Base-by-base conservation (phyloP, 495 filamentous ascomycete species). In the Penicillium desertorum region DNA sequence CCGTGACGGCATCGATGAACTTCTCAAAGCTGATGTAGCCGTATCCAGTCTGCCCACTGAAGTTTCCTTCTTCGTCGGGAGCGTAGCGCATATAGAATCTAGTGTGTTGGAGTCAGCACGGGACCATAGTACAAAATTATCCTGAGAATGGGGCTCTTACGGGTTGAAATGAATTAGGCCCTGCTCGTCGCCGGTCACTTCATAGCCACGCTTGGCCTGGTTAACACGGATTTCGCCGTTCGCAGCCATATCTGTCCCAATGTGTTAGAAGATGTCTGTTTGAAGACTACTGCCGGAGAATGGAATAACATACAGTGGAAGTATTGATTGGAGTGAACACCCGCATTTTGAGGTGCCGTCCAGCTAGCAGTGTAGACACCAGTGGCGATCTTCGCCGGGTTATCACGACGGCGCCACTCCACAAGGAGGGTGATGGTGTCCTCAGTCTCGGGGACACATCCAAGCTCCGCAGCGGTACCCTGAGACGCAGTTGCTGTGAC, bases 31-130 rank as follows among this genome's bases (percentile, higher is more conserved):
- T 90, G 58, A 96, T 83, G 68, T 96, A 97, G 14, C 92, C 91
- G 66, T 97, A 97, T 1, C 92, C 92, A 7, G 85, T 88, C 71
- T 96, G 92, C 20, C 92, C 92, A 34, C 81, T 83, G 67, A 97
- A 97, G 73, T 96, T 96, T 17, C 92, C 92, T 70, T 96, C 90
- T 70, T 96, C 92, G 61, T 96, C 92, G 14, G 92, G 92, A 12
- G 92, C 92, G 65, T 96, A 97, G 62, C 86, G 84, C 92, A 97
- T 97, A 67, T 97, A 97, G 76, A 97, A 97, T 34, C 76, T 79
- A 19, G 52, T 20, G n/a, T 27, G 20, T n/a, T 12, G 14, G 9
- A 30, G 45, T 41, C 17, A 27, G 49, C 34, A 58, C 36, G 4
- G 20, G 23, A 27, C 16, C 27, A 44, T 19, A 10, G 16, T 20